These are phyloP conservation scores for Phytophthora capsici DNA, from an alignment of 352 stramenopile species.

Conservation along the genomic window DNA sequence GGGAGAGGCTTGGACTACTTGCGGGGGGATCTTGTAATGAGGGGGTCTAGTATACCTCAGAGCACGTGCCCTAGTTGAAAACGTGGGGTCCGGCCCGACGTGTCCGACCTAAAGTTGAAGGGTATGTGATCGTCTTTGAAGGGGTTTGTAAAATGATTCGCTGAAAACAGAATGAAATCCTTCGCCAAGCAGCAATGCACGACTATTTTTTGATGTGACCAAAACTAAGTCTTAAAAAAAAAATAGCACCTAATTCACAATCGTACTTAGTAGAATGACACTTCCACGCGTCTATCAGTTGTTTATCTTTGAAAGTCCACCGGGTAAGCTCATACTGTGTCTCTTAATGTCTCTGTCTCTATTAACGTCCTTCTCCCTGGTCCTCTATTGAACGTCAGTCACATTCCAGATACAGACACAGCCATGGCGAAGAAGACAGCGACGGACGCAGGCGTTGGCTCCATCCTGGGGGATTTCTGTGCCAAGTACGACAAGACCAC, in stretches of 20 bases:
- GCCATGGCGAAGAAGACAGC: slow-evolving; percentile 42
- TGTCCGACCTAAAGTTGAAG: not conserved
- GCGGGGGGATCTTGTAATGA: slow-evolving; percentile 37
- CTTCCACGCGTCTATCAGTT: not conserved
- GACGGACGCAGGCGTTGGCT: slow-evolving; percentile 40
- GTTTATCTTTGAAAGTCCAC: slow-evolving; percentile 10
- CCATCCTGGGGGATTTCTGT: slow-evolving; percentile 71
- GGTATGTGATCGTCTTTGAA: not conserved
- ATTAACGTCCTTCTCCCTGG: slow-evolving; percentile 3
- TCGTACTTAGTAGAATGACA: not conserved
- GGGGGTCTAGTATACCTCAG: not conserved
- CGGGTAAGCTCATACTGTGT: not conserved
- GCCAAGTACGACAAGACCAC: slow-evolving; percentile 86
- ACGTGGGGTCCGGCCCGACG: not conserved
- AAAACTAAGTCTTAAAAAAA: too few relatives aligned
- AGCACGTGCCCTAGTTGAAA: slow-evolving; percentile 1
- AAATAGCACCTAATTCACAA: not conserved
- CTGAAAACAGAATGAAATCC: not conserved
- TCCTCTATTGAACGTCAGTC: slow-evolving; percentile 11
- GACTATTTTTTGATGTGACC: not conserved
- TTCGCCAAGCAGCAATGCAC: slow-evolving; percentile 2
- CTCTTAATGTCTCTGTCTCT: too few relatives aligned
- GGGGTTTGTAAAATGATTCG: not conserved
- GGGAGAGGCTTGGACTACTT: not conserved
- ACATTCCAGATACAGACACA: not conserved